A percentile compares a stretch with the other conserved stretches of the same genome.
phyloP scores from a whole-genome alignment of 495 filamentous ascomycete species.

The Umbilicaria muhlenbergii region DNA sequence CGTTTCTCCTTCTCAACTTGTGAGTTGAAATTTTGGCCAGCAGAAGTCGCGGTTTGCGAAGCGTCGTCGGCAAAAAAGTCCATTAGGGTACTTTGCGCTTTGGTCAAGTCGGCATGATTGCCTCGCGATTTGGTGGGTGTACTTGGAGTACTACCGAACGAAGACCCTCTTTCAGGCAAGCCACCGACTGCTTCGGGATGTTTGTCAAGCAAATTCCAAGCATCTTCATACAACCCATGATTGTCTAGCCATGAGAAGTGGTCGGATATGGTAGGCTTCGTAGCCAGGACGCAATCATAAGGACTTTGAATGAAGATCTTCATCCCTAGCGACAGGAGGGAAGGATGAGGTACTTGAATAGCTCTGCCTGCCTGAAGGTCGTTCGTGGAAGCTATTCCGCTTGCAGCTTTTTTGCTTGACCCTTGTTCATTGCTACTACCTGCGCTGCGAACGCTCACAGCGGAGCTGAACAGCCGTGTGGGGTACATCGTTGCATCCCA shows the following conservation, averaged over 20 bases:
- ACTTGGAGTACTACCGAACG: slow-evolving; percentile 17
- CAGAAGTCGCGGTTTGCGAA: slow-evolving; percentile 38
- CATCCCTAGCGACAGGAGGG: slow-evolving; percentile 43
- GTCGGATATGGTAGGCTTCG: slow-evolving; percentile 70
- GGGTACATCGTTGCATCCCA: slow-evolving; percentile 80
- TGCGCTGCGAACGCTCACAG: slow-evolving; percentile 64
- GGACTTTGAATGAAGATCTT: slow-evolving; percentile 96
- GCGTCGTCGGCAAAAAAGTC: slow-evolving; percentile 69
- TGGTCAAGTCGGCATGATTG: slow-evolving; percentile 11
- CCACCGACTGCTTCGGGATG: slow-evolving; percentile 44
- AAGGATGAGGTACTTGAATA: slow-evolving; percentile 13
- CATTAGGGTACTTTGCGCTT: slow-evolving; percentile 38
- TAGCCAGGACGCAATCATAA: slow-evolving; percentile 81
- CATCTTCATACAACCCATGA: slow-evolving; percentile 61
- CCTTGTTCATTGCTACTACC: slow-evolving; percentile 43
- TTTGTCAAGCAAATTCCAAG: slow-evolving; percentile 76
- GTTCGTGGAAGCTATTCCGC: slow-evolving; percentile 27
- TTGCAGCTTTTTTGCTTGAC: slow-evolving; percentile 27
- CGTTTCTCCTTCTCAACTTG: slow-evolving; percentile 79
- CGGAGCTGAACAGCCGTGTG: slow-evolving; percentile 68
- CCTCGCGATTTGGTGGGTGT: slow-evolving; percentile 11
- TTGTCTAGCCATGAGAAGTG: slow-evolving; percentile 74
- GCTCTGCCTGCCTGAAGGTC: slow-evolving; percentile 6
- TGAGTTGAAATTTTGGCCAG: slow-evolving; percentile 24
- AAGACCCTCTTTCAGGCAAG: slow-evolving; percentile 23